These are phyloP conservation scores for Pleurotus eryngii DNA, from an alignment of 768 basidiomycete genomes.

Conservation along the genomic window DNA sequence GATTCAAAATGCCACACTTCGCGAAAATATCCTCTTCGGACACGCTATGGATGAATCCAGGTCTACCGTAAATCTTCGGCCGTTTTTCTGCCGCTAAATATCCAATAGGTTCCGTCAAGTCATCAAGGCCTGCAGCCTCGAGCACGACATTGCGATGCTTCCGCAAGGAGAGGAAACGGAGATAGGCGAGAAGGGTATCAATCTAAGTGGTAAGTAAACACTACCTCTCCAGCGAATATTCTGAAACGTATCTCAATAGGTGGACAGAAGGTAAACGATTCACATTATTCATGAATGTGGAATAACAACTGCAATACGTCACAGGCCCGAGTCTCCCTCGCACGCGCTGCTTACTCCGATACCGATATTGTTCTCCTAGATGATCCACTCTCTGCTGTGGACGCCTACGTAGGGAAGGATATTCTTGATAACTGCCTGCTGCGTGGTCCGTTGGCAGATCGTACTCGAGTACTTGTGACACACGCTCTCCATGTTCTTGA, in stretches of 20 bases:
- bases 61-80: slow-evolving; percentile 19
- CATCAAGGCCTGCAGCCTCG: slow-evolving; percentile 63
- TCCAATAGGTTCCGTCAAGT: slow-evolving; percentile 46
- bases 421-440: slow-evolving; percentile 63
- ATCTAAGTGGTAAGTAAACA: slow-evolving; percentile 47
- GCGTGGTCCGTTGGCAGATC: slow-evolving; percentile 44
- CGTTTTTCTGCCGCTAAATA: background rate
- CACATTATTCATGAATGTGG: background rate
- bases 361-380: slow-evolving; percentile 77
- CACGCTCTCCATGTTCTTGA: slow-evolving; percentile 58
- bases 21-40: slow-evolving; percentile 76
- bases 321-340: slow-evolving; percentile 71
- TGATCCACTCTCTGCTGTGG: slow-evolving; percentile 79
- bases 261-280: slow-evolving; percentile 29
- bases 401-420: slow-evolving; percentile 69
- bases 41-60: slow-evolving; percentile 55
- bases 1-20: slow-evolving; percentile 66
- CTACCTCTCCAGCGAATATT: background rate
- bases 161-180: slow-evolving; percentile 68
- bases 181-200: slow-evolving; percentile 78
- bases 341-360: slow-evolving; percentile 71
- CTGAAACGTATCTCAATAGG: slow-evolving; percentile 12
- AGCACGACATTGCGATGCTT: slow-evolving; percentile 68
- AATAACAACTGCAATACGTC: slow-evolving; percentile 1
- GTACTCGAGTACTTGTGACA: slow-evolving; percentile 62